Conservation (phyloP, 257 asterid species). For the Mentha longifolia region DNA sequence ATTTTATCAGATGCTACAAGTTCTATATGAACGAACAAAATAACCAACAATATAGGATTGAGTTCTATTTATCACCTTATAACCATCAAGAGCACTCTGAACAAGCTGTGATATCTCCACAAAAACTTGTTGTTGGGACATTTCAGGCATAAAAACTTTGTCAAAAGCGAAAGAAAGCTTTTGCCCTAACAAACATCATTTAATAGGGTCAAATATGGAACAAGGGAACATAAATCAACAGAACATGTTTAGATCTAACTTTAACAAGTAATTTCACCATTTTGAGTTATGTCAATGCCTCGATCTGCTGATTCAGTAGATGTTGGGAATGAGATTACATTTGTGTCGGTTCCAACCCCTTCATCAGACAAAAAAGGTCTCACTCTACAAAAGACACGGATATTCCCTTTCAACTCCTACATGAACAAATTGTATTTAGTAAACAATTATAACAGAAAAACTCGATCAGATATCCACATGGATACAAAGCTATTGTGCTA, state of each 20-base stretch:
- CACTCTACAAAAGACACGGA: conserved; percentile 93
- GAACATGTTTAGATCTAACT: neutral
- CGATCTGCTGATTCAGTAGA: conserved; percentile 69
- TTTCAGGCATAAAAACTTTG: conserved; percentile 83
- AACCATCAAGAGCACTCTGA: conserved; percentile 98
- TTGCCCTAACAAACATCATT: conserved; percentile 58
- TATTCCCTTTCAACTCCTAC: conserved; percentile 94
- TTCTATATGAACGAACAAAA: neutral
- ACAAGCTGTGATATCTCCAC: conserved; percentile 96
- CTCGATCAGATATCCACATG: neutral
- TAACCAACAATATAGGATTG: neutral
- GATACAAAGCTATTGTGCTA: neutral
- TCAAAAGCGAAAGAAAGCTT: conserved; percentile 79
- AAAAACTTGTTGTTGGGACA: conserved; percentile 80
- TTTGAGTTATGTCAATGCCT: conserved; percentile 77
- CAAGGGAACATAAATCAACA: neutral
- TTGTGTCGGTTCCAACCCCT: conserved; percentile 57
- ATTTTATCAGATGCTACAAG: neutral
- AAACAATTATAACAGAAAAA: neutral
- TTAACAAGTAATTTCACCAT: conserved; percentile 50
- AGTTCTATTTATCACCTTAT: conserved; percentile 61
- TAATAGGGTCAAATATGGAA: neutral
- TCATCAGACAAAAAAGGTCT: conserved; percentile 85
- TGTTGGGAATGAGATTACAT: conserved; percentile 74
- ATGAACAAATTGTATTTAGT: conserved; percentile 19